These are phyloP conservation scores for Boechera retrofracta DNA, from an alignment of 345 rosid genomes.

Conservation along the genomic window DNA sequence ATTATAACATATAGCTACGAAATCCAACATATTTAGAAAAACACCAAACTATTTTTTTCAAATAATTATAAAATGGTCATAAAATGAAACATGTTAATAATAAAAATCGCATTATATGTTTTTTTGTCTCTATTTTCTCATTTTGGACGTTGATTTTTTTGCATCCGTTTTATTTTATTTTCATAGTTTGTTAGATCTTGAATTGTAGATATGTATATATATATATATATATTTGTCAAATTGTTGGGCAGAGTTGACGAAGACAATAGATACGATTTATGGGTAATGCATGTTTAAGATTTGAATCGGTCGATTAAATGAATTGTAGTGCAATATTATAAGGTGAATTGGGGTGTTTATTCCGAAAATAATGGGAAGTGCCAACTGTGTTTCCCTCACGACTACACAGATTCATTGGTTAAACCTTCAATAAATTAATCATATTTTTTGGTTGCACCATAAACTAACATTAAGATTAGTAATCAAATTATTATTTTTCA, in stretches of 20 bases:
- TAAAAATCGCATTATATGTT: too few relatives aligned
- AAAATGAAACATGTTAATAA: not conserved
- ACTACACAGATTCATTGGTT: slow-evolving; percentile 27
- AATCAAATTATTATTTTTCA: not conserved
- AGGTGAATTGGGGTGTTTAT: not conserved
- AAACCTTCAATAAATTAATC: not conserved
- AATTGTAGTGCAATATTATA: not conserved
- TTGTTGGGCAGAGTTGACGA: slow-evolving; percentile 21
- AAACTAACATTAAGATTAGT: not conserved
- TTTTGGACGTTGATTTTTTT: not conserved
- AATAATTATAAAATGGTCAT: not conserved
- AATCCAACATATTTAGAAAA: not conserved
- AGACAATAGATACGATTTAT: slow-evolving; percentile 13
- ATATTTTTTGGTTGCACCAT: not conserved
- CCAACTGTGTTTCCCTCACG: slow-evolving; percentile 42
- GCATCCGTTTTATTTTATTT: not conserved
- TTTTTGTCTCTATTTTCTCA: not conserved
- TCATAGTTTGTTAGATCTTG: slow-evolving; percentile 2
- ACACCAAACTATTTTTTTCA: not conserved
- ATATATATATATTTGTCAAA: not conserved
- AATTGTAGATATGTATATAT: not conserved
- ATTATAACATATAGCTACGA: too few relatives aligned
- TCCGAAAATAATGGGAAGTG: slow-evolving; percentile 34
- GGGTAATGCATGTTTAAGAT: slow-evolving; percentile 37
- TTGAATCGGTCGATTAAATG: slow-evolving; percentile 12